phyloP scores from a whole-genome alignment of 2,329 filamentous ascomycete genomes.

The Cordyceps farinosa region DNA sequence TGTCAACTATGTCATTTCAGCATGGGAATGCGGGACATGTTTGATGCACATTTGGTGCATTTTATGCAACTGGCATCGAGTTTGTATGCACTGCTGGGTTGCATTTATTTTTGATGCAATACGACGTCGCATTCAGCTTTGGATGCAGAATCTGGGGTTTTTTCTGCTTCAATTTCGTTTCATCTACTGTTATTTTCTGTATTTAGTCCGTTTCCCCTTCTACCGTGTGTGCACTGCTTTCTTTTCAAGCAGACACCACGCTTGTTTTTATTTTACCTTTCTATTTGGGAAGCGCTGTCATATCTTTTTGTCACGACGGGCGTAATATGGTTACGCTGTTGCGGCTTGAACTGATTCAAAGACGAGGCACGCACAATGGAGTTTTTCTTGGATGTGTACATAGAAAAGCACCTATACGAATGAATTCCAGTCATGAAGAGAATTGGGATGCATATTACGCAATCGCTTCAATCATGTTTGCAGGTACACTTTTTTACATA shows the following conservation, averaged over 20 bases:
- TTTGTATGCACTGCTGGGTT: neutral
- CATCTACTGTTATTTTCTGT: constrained; percentile 2
- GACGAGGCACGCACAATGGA: neutral
- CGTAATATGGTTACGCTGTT: neutral
- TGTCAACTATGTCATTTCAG: constrained; percentile 15
- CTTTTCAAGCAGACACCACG: neutral
- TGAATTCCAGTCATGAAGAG: neutral
- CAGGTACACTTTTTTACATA: neutral
- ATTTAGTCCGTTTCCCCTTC: neutral
- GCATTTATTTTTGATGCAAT: neutral
- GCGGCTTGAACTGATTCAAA: neutral
- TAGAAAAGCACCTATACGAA: neutral
- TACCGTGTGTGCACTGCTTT: neutral
- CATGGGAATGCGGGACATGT: constrained; percentile 13
- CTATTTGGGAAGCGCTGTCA: neutral
- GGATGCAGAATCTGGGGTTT: neutral
- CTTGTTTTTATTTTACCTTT: neutral
- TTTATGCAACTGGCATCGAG: neutral
- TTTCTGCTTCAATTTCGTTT: neutral
- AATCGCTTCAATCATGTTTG: neutral
- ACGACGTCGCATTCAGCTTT: neutral
- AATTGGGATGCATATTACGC: neutral
- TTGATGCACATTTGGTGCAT: constrained; percentile 2
- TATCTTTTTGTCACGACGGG: neutral
- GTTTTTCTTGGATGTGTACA: constrained; percentile 5